Base-by-base conservation (phyloP, 768 basidiomycete species). In the Leccinum disarticulatum region DNA sequence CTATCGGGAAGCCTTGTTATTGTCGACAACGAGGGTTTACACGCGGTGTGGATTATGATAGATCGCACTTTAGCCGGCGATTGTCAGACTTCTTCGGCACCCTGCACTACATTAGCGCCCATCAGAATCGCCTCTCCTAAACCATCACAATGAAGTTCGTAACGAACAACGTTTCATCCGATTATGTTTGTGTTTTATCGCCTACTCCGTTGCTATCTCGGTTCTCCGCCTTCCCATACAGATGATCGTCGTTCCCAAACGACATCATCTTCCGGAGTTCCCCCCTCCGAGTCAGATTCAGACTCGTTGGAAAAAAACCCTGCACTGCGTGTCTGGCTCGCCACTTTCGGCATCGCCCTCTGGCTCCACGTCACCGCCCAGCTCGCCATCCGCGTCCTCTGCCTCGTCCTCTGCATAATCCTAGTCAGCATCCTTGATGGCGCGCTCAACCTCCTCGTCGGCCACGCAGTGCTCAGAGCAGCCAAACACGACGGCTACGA, bases 161-260 rank as follows among this genome's bases (percentile, higher is more conserved):
- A 4, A 25, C 46, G 46, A 19, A 14, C 38, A 47, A 38, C 36
- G 33, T 48, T 38, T 17, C 17, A 27, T 7, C 33, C 33, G 33
- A 35, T 17, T 41, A 68, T 68, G 67, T 58, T 66, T 33, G 31
- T 57, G 13, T 50, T 57, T 13, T 61, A 57, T 53, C 54, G 41
- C n/a, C 55, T 60, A 11, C 56, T 64, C 53, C 53, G 28, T 15
- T 65, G 50, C 38, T 61, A 46, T 28, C 48, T 58, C 43, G 14
- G 22, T 6, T 47, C 46, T 9, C 19, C 41, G 19, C 31, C 50
- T 15, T 52, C 56, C 8, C 28, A 57, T 13, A 15, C 25, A 41
- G 51, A n/a, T 41, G 38, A 41, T 41, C 38, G 17, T 13, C 6
- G 47, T 17, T 30, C 49, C 49, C 22, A 35, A 0, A 8, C 48